Base-by-base conservation (phyloP, 768 basidiomycete genomes). In the Tylopilus rubrobrunneus region DNA sequence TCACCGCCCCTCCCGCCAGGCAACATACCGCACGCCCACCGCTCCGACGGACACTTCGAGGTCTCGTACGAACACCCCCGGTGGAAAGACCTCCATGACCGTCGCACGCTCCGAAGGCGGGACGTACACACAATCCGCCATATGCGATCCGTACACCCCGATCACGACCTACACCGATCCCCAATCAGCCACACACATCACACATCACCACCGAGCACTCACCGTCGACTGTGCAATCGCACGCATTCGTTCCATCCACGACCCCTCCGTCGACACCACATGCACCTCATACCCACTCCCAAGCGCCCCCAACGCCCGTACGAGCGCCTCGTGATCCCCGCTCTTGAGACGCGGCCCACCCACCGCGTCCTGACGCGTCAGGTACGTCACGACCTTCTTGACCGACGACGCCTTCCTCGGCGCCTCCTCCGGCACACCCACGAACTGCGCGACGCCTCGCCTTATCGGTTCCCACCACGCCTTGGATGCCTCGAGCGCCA, bases 381-480 rank as follows among this genome's bases (percentile, higher is more conserved):
- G 72, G 63, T 90, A 91, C 40, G 87, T 86, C 49, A 91, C 74
- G 12, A 80, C 75, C 25, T 75, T 78, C 62, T 74, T 77, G 2
- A 65, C 58, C 44, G 66, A 17, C 36, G 36, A 64, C 23, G 53
- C 53, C 51, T 48, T 55, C 31, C 57, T 53, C 5, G 60, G 54
- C 21, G 36, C 55, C 9, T 65, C 45, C 50, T 70, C 65, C 0
- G 63, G 51, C 21, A 67, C 55, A 23, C 66, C 76, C 34, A 86
- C 70, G 57, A 74, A 82, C 19, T 65, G 54, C 5, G 73, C 76
- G 8, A 84, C 57, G 19, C 70, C 71, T 21, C 68, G 65, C 41
- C 80, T 69, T 39, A 82, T 68, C 4, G 82, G 82, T 58, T 83
- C 80, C 85, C 83, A 92, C 92, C 92, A 94, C 42, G 77, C 65